Evolutionary conservation across 2,329 filamentous ascomycete species (phyloP).

Genomic region (Microdochium paspali): DNA sequence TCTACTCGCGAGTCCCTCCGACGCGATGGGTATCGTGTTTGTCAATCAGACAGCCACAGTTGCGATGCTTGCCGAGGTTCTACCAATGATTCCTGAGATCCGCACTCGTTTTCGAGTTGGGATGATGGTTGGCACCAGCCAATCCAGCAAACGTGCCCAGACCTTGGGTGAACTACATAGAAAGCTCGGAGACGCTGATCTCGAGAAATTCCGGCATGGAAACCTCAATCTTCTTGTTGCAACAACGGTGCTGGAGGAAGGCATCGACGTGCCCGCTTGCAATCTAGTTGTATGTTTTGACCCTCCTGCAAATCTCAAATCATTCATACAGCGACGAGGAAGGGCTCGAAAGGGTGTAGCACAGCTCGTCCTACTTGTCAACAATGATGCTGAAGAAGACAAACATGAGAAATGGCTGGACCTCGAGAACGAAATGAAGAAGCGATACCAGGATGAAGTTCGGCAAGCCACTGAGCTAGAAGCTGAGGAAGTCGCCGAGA

Average conservation of each 20-base stretch:
- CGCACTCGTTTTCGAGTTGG: slow-evolving; percentile 38
- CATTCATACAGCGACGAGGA: slow-evolving; percentile 49
- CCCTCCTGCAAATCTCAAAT: slow-evolving; percentile 37
- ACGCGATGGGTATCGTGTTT: slow-evolving; percentile 55
- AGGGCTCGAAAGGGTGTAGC: slow-evolving; percentile 42
- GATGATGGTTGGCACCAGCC: slow-evolving; percentile 45
- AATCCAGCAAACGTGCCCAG: slow-evolving; percentile 20
- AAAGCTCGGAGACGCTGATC: slow-evolving; percentile 19
- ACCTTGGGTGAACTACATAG: slow-evolving; percentile 27
- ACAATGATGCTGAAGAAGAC: slow-evolving; percentile 16
- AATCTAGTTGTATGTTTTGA: slow-evolving; percentile 53
- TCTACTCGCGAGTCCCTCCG: slow-evolving; percentile 32
- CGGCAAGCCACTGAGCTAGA: slow-evolving; percentile 41
- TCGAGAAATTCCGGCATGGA: slow-evolving; percentile 43
- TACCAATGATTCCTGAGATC: slow-evolving; percentile 41
- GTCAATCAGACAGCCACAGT: slow-evolving; percentile 54
- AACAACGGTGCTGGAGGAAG: slow-evolving; percentile 58
- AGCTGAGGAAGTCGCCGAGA: slow-evolving; percentile 21
- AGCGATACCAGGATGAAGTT: slow-evolving; percentile 55
- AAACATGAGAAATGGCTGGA: slow-evolving; percentile 43
- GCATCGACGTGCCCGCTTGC: slow-evolving; percentile 57
- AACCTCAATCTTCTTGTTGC: slow-evolving; percentile 48
- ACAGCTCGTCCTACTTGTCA: slow-evolving; percentile 35
- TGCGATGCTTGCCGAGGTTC: slow-evolving; percentile 46
- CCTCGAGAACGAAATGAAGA: slow-evolving; percentile 66